Conservation (phyloP, 164 flowering plant genomes). For the Liquidambar formosana region DNA sequence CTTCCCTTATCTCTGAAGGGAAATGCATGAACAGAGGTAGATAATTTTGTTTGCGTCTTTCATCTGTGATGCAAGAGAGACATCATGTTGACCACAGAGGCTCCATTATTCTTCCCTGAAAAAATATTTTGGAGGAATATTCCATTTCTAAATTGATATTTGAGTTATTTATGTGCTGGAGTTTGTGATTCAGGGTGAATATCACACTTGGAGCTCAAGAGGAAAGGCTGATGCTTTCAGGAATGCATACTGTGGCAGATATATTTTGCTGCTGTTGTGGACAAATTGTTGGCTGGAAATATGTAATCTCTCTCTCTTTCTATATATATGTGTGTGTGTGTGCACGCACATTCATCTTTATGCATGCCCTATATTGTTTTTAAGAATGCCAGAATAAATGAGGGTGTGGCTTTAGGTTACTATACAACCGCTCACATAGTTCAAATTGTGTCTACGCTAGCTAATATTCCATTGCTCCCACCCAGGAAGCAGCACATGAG, state of each 20-base stretch:
- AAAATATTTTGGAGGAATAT: no score
- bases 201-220: conserved; percentile 56
- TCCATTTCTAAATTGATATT: background rate
- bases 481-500: conserved; percentile 72
- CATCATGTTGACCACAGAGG: no score
- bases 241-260: conserved; percentile 84
- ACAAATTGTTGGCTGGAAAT: conserved; percentile 93
- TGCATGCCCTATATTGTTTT: no score
- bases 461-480: background rate
- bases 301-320: conserved; percentile 45
- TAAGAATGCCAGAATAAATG: no score
- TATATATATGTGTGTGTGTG: no score
- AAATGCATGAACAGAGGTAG: background rate
- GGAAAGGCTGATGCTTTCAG: conserved; percentile 82
- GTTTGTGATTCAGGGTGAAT: conserved; percentile 46
- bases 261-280: conserved; percentile 90
- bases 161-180: background rate
- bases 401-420: background rate
- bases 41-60: background rate
- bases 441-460: background rate
- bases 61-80: background rate
- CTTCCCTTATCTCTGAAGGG: no score
- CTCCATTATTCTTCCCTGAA: background rate
- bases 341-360: background rate
- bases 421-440: background rate